phyloP scores from a whole-genome alignment of 257 asterid species.

The Eustoma russellianum region DNA sequence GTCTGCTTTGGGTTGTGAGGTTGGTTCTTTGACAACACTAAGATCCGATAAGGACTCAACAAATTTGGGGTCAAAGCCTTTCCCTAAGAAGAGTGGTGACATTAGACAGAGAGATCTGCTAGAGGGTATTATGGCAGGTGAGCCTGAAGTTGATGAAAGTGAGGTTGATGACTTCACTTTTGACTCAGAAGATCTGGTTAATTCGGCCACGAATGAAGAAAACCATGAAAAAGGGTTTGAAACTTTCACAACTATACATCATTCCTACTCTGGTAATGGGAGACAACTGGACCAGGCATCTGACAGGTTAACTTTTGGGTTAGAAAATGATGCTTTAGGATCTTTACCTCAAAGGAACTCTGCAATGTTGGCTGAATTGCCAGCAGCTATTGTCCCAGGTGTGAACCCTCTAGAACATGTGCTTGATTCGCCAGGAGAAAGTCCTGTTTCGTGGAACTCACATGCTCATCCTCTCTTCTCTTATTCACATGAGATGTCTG shows the following conservation, averaged over 20 bases:
- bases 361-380: conserved; percentile 43
- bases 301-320: conserved; percentile 40
- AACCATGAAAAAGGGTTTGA: conserved; percentile 38
- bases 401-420: conserved; percentile 26
- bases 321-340: conserved; percentile 52
- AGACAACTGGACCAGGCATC: conserved; percentile 22
- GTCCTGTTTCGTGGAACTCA: conserved; percentile 50
- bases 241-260: conserved; percentile 17
- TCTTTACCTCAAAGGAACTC: conserved; percentile 46
- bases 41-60: conserved; percentile 33
- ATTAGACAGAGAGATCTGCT: conserved; percentile 40
- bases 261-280: conserved; percentile 9
- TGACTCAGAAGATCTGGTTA: conserved; percentile 39
- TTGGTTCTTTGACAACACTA: conserved; percentile 37
- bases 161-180: conserved; percentile 43
- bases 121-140: conserved; percentile 31
- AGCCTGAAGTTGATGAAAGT: conserved; percentile 28
- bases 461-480: conserved; percentile 48
- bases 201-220: conserved; percentile 35
- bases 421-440: conserved; percentile 61
- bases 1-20: conserved; percentile 40
- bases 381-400: conserved; percentile 28
- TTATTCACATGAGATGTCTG: conserved; percentile 63
- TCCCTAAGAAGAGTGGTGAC: conserved; percentile 55
- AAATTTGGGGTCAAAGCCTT: conserved; percentile 40